These are phyloP conservation scores for Fomitopsis schrenkii DNA, from an alignment of 1,284 basidiomycete genomes.

Conservation along the genomic window DNA sequence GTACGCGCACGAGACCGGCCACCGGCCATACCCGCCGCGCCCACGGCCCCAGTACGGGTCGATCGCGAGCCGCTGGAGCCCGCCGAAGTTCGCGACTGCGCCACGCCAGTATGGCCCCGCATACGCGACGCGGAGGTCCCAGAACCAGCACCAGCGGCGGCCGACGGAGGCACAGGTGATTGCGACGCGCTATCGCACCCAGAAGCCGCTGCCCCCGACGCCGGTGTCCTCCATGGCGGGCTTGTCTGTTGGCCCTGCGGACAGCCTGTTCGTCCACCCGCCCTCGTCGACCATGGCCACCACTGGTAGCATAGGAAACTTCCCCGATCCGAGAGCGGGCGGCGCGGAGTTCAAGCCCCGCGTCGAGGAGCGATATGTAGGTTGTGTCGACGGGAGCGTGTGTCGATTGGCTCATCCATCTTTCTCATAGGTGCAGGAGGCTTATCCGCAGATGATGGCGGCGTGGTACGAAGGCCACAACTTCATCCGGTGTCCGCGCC, in stretches of 20 bases:
- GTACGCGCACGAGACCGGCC: conserved; percentile 1
- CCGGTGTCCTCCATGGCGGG: background rate
- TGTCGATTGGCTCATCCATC: background rate
- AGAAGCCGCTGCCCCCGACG: conserved; percentile 1
- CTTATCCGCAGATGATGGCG: conserved; percentile 1
- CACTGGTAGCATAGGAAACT: background rate
- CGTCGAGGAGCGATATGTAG: background rate
- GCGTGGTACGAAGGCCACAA: background rate
- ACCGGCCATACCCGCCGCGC: background rate
- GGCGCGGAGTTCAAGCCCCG: background rate
- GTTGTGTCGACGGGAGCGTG: background rate
- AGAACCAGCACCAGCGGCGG: background rate
- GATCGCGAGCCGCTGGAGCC: background rate
- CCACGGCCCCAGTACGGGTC: background rate
- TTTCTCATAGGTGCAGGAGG: background rate
- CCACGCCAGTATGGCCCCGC: background rate
- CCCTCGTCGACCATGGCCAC: background rate
- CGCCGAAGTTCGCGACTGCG: background rate
- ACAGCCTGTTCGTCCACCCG: background rate
- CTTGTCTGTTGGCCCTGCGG: background rate
- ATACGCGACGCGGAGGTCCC: background rate
- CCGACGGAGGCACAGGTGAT: conserved; percentile 1
- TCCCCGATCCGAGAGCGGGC: background rate
- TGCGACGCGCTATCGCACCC: background rate
- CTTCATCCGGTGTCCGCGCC: background rate